Conservation (phyloP, 345 rosid species). For the Brassica cretica region DNA sequence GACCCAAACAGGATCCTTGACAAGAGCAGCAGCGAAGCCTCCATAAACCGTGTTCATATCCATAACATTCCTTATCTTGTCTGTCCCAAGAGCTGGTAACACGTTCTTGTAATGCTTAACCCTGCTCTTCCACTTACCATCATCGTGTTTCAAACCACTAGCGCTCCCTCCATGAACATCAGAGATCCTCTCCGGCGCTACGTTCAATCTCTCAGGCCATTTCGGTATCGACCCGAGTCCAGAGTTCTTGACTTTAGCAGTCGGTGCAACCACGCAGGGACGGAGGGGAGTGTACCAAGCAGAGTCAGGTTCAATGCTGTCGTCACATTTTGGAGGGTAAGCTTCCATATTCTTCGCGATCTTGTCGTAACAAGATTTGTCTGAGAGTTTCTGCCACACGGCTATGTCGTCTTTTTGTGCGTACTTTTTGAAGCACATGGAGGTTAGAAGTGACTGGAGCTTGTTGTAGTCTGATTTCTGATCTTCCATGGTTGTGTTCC, state of each 20-base stretch:
- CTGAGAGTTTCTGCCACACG: constrained; percentile 88
- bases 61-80: constrained; percentile 87
- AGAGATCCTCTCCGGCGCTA: constrained; percentile 65
- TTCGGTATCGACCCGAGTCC: constrained; percentile 65
- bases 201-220: constrained; percentile 79
- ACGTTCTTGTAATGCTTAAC: constrained; percentile 87
- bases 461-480: constrained; percentile 85
- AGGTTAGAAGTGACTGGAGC: constrained; percentile 67
- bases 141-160: constrained; percentile 63
- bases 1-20: constrained; percentile 88
- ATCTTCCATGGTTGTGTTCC: constrained; percentile 95
- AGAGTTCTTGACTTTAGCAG: constrained; percentile 52
- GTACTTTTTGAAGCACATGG: constrained; percentile 89
- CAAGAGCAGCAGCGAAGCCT: constrained; percentile 77
- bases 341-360: constrained; percentile 59
- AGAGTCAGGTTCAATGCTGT: constrained; percentile 86
- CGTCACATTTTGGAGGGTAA: constrained; percentile 90
- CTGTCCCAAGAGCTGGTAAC: constrained; percentile 76
- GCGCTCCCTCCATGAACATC: constrained; percentile 73
- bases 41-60: constrained; percentile 97
- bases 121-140: constrained; percentile 83
- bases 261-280: constrained; percentile 84
- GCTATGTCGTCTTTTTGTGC: constrained; percentile 86
- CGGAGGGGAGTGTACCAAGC: constrained; percentile 99
- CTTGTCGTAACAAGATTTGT: constrained; percentile 65